Percentiles rank a stretch among this genome's conserved stretches.
Evolutionary conservation across 2,329 filamentous ascomycete genomes (phyloP).

Genomic region (Ophiocordyceps camponoti-rufipedis): DNA sequence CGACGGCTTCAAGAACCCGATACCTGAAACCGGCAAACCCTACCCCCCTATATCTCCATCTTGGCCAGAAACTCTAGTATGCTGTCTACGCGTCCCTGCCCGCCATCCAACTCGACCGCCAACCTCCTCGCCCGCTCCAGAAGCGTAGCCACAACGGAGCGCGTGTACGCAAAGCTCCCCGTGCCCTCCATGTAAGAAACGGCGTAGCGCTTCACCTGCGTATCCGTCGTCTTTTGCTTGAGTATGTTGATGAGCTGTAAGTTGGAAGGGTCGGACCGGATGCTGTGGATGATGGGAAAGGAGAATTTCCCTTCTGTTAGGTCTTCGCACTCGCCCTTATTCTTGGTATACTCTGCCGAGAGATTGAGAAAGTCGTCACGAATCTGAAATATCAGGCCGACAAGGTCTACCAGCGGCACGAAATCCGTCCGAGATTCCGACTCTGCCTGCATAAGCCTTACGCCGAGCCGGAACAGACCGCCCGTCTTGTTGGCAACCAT

Average conservation of each 20-base stretch:
- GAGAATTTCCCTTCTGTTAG: slow-evolving; percentile 94
- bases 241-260: slow-evolving; percentile 80
- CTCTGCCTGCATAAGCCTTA: slow-evolving; percentile 79
- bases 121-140: slow-evolving; percentile 43
- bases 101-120: slow-evolving; percentile 45
- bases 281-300: slow-evolving; percentile 87
- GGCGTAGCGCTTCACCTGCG: slow-evolving; percentile 80
- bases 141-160: slow-evolving; percentile 44
- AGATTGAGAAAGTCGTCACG: slow-evolving; percentile 91
- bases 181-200: slow-evolving; percentile 79
- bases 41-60: slow-evolving; percentile 22
- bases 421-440: slow-evolving; percentile 42
- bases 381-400: slow-evolving; percentile 80
- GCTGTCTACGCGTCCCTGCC: slow-evolving; percentile 32
- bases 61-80: slow-evolving; percentile 52
- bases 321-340: slow-evolving; percentile 92
- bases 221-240: slow-evolving; percentile 71
- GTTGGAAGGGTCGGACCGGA: slow-evolving; percentile 56
- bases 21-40: too few relatives aligned
- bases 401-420: slow-evolving; percentile 69
- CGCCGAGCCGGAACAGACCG: slow-evolving; percentile 65
- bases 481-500: slow-evolving; percentile 90
- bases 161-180: slow-evolving; percentile 77
- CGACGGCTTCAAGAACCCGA: not conserved
- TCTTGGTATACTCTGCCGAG: slow-evolving; percentile 57